These are phyloP conservation scores for Spathaspora passalidarum DNA, from an alignment of 805 yeast genomes.

Conservation along the genomic window DNA sequence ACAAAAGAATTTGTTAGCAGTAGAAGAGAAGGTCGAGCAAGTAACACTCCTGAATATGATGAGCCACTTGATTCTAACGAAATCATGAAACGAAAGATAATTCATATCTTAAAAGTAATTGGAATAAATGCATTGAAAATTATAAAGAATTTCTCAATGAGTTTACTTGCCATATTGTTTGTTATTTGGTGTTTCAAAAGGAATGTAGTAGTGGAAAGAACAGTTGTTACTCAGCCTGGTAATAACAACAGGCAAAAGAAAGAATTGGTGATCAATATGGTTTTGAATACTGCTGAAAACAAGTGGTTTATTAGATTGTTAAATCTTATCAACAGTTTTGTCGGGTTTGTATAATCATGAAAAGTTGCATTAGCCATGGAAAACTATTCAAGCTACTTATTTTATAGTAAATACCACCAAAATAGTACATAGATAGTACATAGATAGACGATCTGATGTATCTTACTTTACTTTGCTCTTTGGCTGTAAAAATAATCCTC, in stretches of 20 bases:
- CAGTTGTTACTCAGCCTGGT: conserved; percentile 34
- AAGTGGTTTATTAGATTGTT: conserved; percentile 43
- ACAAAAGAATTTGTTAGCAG: conserved; percentile 33
- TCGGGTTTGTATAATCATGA: conserved; percentile 39
- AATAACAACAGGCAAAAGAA: conserved; percentile 20
- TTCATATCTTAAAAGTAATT: conserved; percentile 21
- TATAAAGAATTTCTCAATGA: conserved; percentile 33
- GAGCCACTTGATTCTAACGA: conserved; percentile 16
- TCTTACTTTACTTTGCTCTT: too few species aligned
- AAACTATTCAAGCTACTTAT: too few species aligned
- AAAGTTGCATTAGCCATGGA: too few species aligned
- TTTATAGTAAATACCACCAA: too few species aligned
- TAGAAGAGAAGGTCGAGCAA: conserved; percentile 8
- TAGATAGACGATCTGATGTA: too few species aligned
- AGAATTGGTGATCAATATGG: conserved; percentile 42
- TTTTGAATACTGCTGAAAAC: conserved; percentile 39
- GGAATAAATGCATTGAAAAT: conserved; percentile 27
- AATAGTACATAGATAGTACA: too few species aligned
- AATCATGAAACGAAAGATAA: conserved; percentile 19
- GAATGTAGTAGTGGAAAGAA: conserved; percentile 36
- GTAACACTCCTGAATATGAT: conserved; percentile 10
- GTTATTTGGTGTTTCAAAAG: conserved; percentile 41
- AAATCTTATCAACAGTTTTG: conserved; percentile 34
- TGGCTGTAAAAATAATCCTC: too few species aligned
- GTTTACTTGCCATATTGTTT: conserved; percentile 35